Base-by-base conservation (phyloP, 805 yeast genomes). In the Candida parachauliodes region DNA sequence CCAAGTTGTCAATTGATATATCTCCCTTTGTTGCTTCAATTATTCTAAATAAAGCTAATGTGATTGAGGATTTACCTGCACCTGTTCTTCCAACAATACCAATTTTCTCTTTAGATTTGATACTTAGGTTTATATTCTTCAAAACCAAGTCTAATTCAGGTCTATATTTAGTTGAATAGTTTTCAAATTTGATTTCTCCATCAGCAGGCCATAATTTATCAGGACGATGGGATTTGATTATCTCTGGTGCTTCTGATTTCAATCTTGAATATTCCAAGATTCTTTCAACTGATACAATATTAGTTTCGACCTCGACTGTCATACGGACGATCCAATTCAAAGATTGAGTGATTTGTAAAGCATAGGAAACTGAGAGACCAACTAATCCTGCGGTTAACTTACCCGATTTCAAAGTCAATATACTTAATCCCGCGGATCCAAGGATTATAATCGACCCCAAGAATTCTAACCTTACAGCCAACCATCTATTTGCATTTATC, bases 221-320 rank as follows among this genome's bases (percentile, higher is more conserved):
- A 2, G 97, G 97, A 48, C 88, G 77, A 36, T 73, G 62, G 29
- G 68, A 74, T 42, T 78, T 80, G 37, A 83, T 67, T 17, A 80
- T 57, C 37, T 71, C 79, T 1, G 93, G 87, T 6, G 97, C 98
- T 66, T 93, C 98, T n/a, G 88, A 70, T 26, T 66, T 65, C 43
- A 93, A 68, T n/a, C 65, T 60, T 25, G 95, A 77, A 59, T 89
- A 91, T 59, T 91, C 98, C 61, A 86, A 72, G 37, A 91, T 81
- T 65, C 98, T 81, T 68, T 91, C 98, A 31, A 94, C 96, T 14
- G 95, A 85, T 26, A 93, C 98, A 65, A 93, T 89, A 61, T 88
- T 91, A 9, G 97, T 88, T 62, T 93, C 98, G 32, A 93, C 96
- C 51, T 93, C 98, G 30, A 93, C 98, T 0, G 97, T 87, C 98